phyloP scores from a whole-genome alignment of 2,329 filamentous ascomycete species.

The Penicillium olsonii region DNA sequence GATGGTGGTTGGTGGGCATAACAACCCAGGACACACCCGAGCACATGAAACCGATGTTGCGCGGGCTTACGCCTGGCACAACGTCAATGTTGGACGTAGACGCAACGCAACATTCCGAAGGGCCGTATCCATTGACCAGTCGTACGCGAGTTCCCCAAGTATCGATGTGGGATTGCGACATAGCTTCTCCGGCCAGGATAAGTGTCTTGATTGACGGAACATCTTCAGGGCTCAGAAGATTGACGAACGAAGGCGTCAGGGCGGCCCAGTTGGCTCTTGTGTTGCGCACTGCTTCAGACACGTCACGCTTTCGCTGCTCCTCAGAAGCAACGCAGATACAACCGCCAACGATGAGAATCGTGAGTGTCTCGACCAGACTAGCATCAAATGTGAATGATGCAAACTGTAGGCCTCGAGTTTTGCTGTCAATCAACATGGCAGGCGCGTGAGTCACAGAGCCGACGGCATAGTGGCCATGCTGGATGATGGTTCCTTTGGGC shows the following conservation, averaged over 20 bases:
- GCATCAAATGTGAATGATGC: not conserved
- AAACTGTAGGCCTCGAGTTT: not conserved
- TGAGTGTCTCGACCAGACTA: not conserved
- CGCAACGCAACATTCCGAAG: slow-evolving; percentile 2
- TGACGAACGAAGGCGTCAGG: not conserved
- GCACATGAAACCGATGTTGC: slow-evolving; percentile 24
- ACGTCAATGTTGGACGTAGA: not conserved
- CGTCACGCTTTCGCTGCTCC: not conserved
- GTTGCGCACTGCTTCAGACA: not conserved
- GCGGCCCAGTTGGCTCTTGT: slow-evolving; percentile 1
- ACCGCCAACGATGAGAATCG: not conserved
- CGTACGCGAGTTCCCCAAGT: slow-evolving; percentile 6
- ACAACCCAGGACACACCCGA: slow-evolving; percentile 33
- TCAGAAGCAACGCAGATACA: slow-evolving; percentile 1
- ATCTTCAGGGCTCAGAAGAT: slow-evolving; percentile 1
- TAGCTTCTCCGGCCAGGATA: slow-evolving; percentile 12
- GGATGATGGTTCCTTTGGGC: slow-evolving; percentile 16
- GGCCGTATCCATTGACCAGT: slow-evolving; percentile 4
- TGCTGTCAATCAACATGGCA: not conserved
- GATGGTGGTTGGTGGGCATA: slow-evolving; percentile 25
- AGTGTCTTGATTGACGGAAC: slow-evolving; percentile 7
- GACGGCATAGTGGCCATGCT: slow-evolving; percentile 6
- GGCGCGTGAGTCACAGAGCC: slow-evolving; percentile 14
- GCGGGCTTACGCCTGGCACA: not conserved
- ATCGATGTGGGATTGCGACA: slow-evolving; percentile 11